phyloP scores from a whole-genome alignment of 768 basidiomycete species.

The Lanmaoa pseudosensibilis region DNA sequence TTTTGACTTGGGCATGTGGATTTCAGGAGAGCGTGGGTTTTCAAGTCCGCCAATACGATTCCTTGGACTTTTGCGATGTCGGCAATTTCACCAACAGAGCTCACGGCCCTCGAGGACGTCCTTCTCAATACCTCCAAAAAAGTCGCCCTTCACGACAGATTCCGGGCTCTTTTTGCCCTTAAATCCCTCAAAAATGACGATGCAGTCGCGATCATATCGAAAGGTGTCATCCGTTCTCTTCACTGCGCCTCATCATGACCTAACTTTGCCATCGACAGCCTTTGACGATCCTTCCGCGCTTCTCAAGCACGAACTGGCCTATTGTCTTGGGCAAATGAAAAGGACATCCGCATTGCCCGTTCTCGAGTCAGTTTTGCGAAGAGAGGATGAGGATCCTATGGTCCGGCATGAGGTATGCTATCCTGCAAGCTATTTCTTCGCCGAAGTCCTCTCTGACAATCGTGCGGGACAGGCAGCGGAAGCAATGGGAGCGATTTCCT shows the following conservation, averaged over 20 bases:
- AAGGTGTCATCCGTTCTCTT: constrained; percentile 50
- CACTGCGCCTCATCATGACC: not conserved
- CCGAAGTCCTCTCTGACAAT: constrained; percentile 7
- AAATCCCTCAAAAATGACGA: constrained; percentile 79
- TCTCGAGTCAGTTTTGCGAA: constrained; percentile 72
- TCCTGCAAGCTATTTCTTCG: not conserved
- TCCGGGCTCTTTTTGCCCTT: constrained; percentile 88
- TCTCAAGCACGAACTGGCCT: constrained; percentile 96
- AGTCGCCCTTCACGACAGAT: constrained; percentile 81
- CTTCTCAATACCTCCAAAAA: constrained; percentile 76
- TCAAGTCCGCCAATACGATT: constrained; percentile 49
- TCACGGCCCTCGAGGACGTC: constrained; percentile 65
- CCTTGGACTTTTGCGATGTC: constrained; percentile 27
- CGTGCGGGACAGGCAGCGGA: constrained; percentile 78
- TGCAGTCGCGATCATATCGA: constrained; percentile 81
- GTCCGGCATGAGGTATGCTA: constrained; percentile 87
- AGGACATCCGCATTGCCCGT: constrained; percentile 69
- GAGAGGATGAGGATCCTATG: constrained; percentile 84
- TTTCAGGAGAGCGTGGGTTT: constrained; percentile 29
- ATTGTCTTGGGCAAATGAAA: constrained; percentile 93
- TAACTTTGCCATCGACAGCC: constrained; percentile 44
- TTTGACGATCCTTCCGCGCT: constrained; percentile 86
- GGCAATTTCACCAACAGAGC: constrained; percentile 48
- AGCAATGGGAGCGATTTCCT: constrained; percentile 93
- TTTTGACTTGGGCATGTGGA: constrained; percentile 83